Evolutionary conservation across 1,284 basidiomycete genomes (phyloP).

Genomic region (Tylopilus orsonianus): DNA sequence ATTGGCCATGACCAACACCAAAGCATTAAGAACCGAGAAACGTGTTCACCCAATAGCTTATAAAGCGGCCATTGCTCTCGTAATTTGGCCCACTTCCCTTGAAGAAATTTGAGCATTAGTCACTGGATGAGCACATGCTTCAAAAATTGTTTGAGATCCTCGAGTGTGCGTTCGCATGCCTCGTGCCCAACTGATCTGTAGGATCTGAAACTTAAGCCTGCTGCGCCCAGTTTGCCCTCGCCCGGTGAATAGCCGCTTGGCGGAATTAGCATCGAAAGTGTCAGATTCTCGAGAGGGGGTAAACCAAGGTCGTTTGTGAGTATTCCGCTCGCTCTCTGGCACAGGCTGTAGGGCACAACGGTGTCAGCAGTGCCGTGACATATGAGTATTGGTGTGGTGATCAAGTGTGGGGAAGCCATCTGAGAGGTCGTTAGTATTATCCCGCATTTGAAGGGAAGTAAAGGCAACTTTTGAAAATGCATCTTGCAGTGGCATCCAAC

Average conservation of each 20-base stretch:
- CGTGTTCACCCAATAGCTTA: neutral
- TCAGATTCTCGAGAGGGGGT: constrained; percentile 33
- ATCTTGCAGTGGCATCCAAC: constrained; percentile 66
- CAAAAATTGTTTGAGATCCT: constrained; percentile 63
- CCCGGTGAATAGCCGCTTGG: constrained; percentile 24
- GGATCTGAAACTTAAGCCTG: constrained; percentile 58
- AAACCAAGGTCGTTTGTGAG: constrained; percentile 53
- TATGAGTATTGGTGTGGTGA: constrained; percentile 80
- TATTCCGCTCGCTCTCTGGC: constrained; percentile 52
- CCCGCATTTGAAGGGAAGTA: neutral
- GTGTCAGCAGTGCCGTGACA: constrained; percentile 83
- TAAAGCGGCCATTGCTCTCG: neutral
- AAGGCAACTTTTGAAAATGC: constrained; percentile 29
- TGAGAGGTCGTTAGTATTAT: constrained; percentile 29
- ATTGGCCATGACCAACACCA: neutral
- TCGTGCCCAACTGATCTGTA: constrained; percentile 67
- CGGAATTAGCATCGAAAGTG: constrained; percentile 25
- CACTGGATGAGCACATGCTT: constrained; percentile 46
- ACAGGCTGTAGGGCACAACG: constrained; percentile 58
- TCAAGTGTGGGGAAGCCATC: constrained; percentile 58
- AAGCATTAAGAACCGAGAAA: neutral
- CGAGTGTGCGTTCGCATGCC: constrained; percentile 57
- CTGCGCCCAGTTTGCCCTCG: constrained; percentile 28
- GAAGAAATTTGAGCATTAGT: neutral
- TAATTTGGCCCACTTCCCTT: constrained; percentile 1